These are phyloP conservation scores for Naganishia sp. DNA, from an alignment of 1,284 basidiomycete genomes.

Conservation along the genomic window DNA sequence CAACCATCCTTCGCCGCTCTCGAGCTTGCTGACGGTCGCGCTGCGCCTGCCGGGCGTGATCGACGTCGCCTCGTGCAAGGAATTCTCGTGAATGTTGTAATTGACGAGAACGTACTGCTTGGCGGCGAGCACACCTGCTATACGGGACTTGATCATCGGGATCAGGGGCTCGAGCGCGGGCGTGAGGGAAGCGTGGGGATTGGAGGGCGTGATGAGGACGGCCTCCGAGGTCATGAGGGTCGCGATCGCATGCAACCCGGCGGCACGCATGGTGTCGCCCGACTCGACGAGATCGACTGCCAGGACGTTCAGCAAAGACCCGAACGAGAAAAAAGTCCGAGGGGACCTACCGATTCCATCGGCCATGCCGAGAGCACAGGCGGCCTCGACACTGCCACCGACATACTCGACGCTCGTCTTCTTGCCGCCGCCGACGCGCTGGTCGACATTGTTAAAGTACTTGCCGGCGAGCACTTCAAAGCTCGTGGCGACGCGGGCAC, in stretches of 20 bases:
- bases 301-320: constrained; percentile 14
- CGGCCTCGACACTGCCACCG: constrained; percentile 96
- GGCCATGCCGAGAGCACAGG: constrained; percentile 92
- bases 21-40: constrained; percentile 84
- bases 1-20: constrained; percentile 72
- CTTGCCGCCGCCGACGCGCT: constrained; percentile 53
- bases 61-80: constrained; percentile 64
- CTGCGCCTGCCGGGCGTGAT: constrained; percentile 89
- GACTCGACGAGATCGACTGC: constrained; percentile 92
- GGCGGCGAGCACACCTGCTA: constrained; percentile 91
- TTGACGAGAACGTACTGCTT: constrained; percentile 83
- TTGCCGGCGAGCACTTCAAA: constrained; percentile 83
- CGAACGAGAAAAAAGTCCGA: constrained; percentile 29
- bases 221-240: constrained; percentile 88
- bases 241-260: constrained; percentile 88
- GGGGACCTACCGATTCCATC: constrained; percentile 78
- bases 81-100: constrained; percentile 78
- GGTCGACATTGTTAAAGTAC: constrained; percentile 77
- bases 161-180: constrained; percentile 63
- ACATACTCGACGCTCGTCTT: constrained; percentile 88
- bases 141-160: constrained; percentile 77
- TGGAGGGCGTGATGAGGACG: constrained; percentile 82
- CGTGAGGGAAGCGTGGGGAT: constrained; percentile 65
- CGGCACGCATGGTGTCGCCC: constrained; percentile 99
- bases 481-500: constrained; percentile 89